A percentile compares a stretch with the other conserved stretches of the same genome.
phyloP scores from a whole-genome alignment of 768 basidiomycete species.

The Lactifluus echinatus region DNA sequence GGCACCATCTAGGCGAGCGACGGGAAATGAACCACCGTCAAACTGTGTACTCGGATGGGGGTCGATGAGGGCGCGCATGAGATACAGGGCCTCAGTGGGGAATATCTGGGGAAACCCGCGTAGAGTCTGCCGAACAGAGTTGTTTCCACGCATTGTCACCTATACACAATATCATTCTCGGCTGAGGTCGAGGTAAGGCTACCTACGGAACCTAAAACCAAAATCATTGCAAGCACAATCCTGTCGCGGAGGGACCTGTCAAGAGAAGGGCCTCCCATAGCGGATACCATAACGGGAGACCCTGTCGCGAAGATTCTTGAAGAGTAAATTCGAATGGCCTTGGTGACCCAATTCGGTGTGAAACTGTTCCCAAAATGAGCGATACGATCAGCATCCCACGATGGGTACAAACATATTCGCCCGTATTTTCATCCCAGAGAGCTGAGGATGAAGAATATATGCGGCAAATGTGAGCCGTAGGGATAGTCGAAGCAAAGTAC shows the following conservation, averaged over 20 bases:
- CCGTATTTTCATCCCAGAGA: conserved; percentile 25
- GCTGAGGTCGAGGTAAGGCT: not conserved
- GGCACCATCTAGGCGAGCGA: conserved; percentile 31
- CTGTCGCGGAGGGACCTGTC: conserved; percentile 6
- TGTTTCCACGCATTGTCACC: not conserved
- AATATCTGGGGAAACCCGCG: conserved; percentile 5
- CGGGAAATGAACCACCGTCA: not conserved
- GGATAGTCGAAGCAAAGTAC: conserved; percentile 51
- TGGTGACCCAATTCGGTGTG: not conserved
- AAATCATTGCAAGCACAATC: conserved; percentile 18
- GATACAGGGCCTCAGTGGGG: conserved; percentile 3
- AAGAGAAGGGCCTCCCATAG: not conserved
- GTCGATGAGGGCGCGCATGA: conserved; percentile 10
- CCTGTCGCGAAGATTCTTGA: not conserved
- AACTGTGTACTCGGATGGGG: conserved; percentile 15
- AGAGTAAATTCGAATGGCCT: not conserved
- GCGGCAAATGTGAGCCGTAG: conserved; percentile 46
- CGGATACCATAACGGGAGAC: not conserved
- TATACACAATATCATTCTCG: not conserved
- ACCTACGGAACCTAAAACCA: conserved; percentile 21
- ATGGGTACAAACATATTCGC: not conserved
- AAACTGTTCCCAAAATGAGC: conserved; percentile 1
- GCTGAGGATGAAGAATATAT: conserved; percentile 43
- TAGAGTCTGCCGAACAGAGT: not conserved
- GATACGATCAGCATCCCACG: conserved; percentile 10